Evolutionary conservation across 495 filamentous ascomycete species (phyloP), one percentile per base, ranked within the genome.

Genomic region (Coniosporium apollinis): DNA sequence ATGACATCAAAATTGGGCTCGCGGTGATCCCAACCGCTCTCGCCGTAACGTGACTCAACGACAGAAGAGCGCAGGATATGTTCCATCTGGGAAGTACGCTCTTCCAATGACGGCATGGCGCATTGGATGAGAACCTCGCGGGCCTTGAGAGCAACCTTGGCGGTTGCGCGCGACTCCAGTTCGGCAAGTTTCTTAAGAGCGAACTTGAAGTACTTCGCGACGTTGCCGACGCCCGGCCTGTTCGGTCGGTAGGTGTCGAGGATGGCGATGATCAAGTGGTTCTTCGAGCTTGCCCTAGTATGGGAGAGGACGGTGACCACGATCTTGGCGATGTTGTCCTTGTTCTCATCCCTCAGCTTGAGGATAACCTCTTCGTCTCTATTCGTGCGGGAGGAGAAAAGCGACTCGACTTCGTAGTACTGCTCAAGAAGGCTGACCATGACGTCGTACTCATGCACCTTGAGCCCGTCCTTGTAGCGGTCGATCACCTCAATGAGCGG

Each of bases 81-180:
- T 61, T 96, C 91, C 89, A 97, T 94, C 60, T 97, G 89, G 22
- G 77, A 71, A 5, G 81, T 76, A 44, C 89, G 72, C 67, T 97
- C 89, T 55, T 96, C 89, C 16, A 97, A 66, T 4, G 91, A 96
- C 0, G 89, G 89, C 51, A 97, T 68, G 21, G 89, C 86, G 45
- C 83, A 94, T 59, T 96, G 89, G 39, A 97, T 97, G 32, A 96
- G 70, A 19, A 96, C 76, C 57, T 97, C 89, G 46, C 89, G 80
- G 22, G 89, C 87, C 65, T 96, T 96, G 47, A 96, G 70, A 0
- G 87, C 80, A 22, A 97, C 86, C 72, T 97, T 97, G 37, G 89
- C 80, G 10, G 84, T 85, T 30, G 80, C 64, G 36, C 89, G 75
- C 19, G 78, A 82, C 59, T 96, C 89, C 7, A 97, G 68, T 44